phyloP scores from a whole-genome alignment of 1,284 basidiomycete species.

The Naganishia sp. region DNA sequence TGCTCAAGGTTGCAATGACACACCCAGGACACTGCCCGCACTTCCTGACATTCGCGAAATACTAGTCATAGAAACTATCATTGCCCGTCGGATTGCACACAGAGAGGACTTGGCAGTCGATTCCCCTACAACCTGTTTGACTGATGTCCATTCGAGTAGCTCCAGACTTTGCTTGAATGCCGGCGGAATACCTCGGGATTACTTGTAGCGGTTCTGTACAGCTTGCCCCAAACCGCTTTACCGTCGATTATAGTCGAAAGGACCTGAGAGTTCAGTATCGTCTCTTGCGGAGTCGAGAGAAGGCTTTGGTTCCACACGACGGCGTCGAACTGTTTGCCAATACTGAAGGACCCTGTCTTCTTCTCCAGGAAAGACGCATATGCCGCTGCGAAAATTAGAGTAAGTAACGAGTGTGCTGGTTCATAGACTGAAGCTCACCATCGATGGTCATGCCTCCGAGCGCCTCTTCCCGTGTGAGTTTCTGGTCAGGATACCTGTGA shows the following conservation, averaged over 20 bases:
- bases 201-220: background rate
- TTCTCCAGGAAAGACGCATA: conserved; percentile 80
- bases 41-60: no score
- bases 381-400: conserved; percentile 57
- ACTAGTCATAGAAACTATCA: background rate
- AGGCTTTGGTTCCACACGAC: conserved; percentile 78
- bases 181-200: background rate
- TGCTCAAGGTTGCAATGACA: no score
- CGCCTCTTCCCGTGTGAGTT: conserved; percentile 69
- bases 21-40: no score
- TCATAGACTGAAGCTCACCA: conserved; percentile 43
- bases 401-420: background rate
- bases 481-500: conserved; percentile 68
- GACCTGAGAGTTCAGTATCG: conserved; percentile 72
- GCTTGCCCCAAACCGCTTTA: conserved; percentile 59
- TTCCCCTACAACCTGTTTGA: background rate
- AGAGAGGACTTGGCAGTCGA: no score
- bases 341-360: conserved; percentile 64
- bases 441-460: conserved; percentile 75
- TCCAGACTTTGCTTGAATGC: background rate
- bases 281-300: conserved; percentile 61
- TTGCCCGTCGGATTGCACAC: background rate
- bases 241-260: conserved; percentile 79
- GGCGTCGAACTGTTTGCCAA: conserved; percentile 82
- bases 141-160: background rate